Percentiles rank a stretch among this genome's conserved stretches.
Conservation (phyloP, 225 moss, liverwort and hornwort genomes). For the Pseudoscleropodium purum region DNA sequence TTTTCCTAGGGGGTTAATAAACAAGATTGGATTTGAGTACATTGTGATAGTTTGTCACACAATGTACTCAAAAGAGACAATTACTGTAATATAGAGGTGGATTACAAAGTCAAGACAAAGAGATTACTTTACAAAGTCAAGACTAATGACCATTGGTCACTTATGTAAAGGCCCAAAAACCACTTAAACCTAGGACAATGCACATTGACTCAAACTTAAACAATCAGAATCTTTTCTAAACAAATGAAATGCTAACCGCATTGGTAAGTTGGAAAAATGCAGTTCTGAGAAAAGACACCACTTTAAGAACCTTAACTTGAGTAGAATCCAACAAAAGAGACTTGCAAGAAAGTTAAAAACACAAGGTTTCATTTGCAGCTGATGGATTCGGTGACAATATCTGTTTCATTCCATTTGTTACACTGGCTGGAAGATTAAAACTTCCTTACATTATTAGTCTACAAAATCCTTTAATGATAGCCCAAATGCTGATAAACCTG, state of each 20-base stretch:
- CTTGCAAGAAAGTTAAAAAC: not conserved
- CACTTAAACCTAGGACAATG: too few species aligned
- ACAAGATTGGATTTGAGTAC: too few species aligned
- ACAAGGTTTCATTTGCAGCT: not conserved
- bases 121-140: not conserved
- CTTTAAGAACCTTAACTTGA: too few species aligned
- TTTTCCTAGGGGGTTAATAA: too few species aligned
- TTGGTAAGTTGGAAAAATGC: not conserved
- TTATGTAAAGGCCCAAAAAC: not conserved
- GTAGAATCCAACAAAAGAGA: not conserved
- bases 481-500: not conserved
- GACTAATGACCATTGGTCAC: not conserved
- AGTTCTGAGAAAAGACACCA: not conserved
- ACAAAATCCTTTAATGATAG: not conserved
- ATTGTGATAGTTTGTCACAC: too few species aligned
- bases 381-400: not conserved
- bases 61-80: too few species aligned
- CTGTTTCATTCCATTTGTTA: not conserved
- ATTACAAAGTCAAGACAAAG: too few species aligned
- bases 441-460: constrained; percentile 22
- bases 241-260: not conserved
- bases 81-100: too few species aligned
- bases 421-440: constrained; percentile 19
- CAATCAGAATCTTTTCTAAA: not conserved
- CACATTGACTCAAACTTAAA: too few species aligned